phyloP scores from a whole-genome alignment of 139 green algal genomes.

The Prasinococcaceae sp. region DNA sequence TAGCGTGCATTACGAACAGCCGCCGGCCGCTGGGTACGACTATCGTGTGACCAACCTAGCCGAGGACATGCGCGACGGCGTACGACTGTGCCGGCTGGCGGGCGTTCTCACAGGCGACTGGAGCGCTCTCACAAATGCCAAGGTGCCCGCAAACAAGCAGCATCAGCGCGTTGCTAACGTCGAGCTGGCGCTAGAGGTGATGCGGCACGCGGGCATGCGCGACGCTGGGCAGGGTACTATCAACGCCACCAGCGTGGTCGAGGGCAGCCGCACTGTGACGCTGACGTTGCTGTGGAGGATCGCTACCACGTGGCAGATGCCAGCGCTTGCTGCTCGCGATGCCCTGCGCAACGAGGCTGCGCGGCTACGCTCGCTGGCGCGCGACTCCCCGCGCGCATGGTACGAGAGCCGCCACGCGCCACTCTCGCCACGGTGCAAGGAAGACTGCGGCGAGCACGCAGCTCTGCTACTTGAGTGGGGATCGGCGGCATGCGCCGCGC shows the following conservation, averaged over 20 bases:
- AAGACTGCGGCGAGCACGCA: too few species aligned
- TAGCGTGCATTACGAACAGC: too few species aligned
- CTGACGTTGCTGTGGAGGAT: neutral
- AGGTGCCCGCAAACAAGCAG: neutral
- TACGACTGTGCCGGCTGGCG: conserved; percentile 2
- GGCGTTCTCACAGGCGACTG: neutral
- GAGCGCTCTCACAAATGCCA: neutral
- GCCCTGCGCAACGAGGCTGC: too few species aligned
- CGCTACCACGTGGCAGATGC: too few species aligned
- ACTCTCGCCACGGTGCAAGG: too few species aligned
- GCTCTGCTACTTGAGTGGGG: too few species aligned
- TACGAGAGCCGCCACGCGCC: too few species aligned
- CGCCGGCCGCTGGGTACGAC: neutral
- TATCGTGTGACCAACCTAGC: conserved; percentile 6
- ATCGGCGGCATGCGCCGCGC: too few species aligned
- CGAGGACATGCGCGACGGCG: conserved; percentile 6
- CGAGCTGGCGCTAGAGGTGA: neutral
- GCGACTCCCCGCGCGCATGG: too few species aligned
- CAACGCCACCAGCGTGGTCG: neutral
- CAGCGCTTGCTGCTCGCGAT: too few species aligned
- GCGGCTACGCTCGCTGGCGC: too few species aligned
- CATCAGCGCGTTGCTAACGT: neutral
- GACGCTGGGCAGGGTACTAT: neutral
- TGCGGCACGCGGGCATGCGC: neutral
- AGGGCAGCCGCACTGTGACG: neutral